Percentiles rank a stretch among this genome's conserved stretches.
Conservation (phyloP, 192 early-diverging fungal genomes). For the Kickxella alabastrina region DNA sequence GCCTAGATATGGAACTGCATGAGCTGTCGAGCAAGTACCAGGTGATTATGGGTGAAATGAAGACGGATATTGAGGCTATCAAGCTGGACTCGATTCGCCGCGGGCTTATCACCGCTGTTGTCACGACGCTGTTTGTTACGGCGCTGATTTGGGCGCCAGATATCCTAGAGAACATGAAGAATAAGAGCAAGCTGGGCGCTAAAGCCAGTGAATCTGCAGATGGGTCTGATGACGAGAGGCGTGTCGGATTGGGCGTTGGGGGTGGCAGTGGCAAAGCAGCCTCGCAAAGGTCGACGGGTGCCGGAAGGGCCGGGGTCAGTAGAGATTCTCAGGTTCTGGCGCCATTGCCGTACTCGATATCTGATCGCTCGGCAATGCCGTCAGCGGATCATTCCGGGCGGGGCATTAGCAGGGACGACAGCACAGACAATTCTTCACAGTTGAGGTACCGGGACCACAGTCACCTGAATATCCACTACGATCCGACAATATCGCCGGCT, state of each 20-base stretch:
- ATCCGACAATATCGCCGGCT: slow-evolving; percentile 24
- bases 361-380: not conserved
- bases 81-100: slow-evolving; percentile 79
- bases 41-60: slow-evolving; percentile 73
- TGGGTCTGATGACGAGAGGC: not conserved
- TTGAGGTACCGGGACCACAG: slow-evolving; percentile 38
- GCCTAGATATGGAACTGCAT: slow-evolving; percentile 72
- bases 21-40: slow-evolving; percentile 83
- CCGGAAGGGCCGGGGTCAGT: not conserved
- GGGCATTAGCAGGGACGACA: no score
- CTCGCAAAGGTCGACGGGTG: no score
- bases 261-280: no score
- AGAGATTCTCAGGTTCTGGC: not conserved
- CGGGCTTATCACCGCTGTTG: slow-evolving; percentile 53
- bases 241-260: not conserved
- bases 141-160: slow-evolving; percentile 37
- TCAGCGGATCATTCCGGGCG: no score
- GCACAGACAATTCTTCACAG: not conserved
- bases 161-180: slow-evolving; percentile 8
- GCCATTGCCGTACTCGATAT: no score
- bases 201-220: not conserved
- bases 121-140: slow-evolving; percentile 31
- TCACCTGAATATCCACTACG: slow-evolving; percentile 37
- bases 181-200: not conserved
- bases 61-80: slow-evolving; percentile 84